Evolutionary conservation across 2,329 filamentous ascomycete species (phyloP), one percentile per base, ranked within the genome.

Genomic region (Stylonectria norvegica): DNA sequence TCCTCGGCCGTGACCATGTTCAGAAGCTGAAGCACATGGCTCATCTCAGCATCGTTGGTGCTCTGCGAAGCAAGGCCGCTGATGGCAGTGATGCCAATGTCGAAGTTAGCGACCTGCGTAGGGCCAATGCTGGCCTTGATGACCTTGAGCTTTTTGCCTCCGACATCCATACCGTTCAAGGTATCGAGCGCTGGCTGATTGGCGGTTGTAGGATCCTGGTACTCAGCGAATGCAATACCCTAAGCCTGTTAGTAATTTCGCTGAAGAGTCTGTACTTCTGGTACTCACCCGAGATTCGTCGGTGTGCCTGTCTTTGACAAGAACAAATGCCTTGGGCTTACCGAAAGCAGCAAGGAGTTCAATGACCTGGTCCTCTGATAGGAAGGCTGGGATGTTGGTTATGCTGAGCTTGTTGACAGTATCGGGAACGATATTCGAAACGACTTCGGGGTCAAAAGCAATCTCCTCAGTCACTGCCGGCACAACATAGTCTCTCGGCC

Each of bases 1-100:
- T 98, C 93, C 56, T 98, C 93, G 0, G 89, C 77, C 0, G 93
- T 98, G 23, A 98, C 91, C 93, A 98, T 98, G 71, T 98, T 98
- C 59, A 98, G 79, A 47, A 98, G 72, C 67, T 95, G 91, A 45
- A 98, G 65, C 12, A 98, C 91, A 40, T 87, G 80, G 50, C 86
- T 86, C 45, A 84, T 81, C 53, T 95, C 89, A 22, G 86, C 73
- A 45, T 90, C 86, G 40, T 77, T 77, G 25, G 86, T 85, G 3
- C 83, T 88, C 15, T 93, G 95, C 42, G 91, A 90, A 25, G 93
- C 93, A 56, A 98, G 86, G 79, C 96, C 89, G 36, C 90, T 95
- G 83, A 98, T 97, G 48, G 93, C 93, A 55, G 93, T 94, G 48
- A 98, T 91, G 40, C 91, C 89, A 76, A 96, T 94, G 59, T 98